Percentiles rank a stretch among this genome's conserved stretches.
Conservation (phyloP, 2,329 filamentous ascomycete species). For the Monosporascus sp. region DNA sequence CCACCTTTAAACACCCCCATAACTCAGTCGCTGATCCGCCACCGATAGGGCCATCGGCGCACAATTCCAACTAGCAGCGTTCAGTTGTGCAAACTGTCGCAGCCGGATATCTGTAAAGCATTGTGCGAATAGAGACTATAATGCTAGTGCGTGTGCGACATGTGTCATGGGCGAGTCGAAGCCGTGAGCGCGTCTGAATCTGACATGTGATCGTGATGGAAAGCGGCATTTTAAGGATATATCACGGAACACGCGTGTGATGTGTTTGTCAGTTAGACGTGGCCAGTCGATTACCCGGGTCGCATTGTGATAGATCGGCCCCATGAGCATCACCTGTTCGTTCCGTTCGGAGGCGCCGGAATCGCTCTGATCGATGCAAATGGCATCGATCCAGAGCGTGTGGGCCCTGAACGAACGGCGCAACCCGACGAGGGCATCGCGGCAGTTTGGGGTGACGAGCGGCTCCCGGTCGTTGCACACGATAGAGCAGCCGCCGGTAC, state of each 20-base stretch:
- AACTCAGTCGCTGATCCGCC: too few relatives aligned
- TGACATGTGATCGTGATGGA: too few relatives aligned
- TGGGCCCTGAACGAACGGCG: neutral
- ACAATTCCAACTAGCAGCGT: too few relatives aligned
- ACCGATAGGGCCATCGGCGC: too few relatives aligned
- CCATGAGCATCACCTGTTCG: conserved; percentile 16
- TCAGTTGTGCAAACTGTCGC: too few relatives aligned
- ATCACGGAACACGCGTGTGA: neutral
- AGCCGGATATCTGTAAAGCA: too few relatives aligned
- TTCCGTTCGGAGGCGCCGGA: conserved; percentile 7
- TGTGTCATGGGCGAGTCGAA: too few relatives aligned
- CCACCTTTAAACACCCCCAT: too few relatives aligned
- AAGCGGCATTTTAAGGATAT: neutral
- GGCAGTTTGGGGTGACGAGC: conserved; percentile 7
- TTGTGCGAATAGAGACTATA: too few relatives aligned
- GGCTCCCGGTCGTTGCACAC: conserved; percentile 2
- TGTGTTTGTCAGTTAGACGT: neutral
- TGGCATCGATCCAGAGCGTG: conserved; percentile 13
- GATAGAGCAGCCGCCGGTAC: conserved; percentile 1
- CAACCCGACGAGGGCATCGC: conserved; percentile 2
- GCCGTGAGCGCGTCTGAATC: too few relatives aligned
- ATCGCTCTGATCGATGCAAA: too few relatives aligned
- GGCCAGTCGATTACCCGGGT: conserved; percentile 14
- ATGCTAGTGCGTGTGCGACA: too few relatives aligned
- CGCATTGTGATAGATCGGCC: conserved; percentile 12